phyloP scores from a whole-genome alignment of 2,329 filamentous ascomycete species.

The Alternaria triticimaculans region DNA sequence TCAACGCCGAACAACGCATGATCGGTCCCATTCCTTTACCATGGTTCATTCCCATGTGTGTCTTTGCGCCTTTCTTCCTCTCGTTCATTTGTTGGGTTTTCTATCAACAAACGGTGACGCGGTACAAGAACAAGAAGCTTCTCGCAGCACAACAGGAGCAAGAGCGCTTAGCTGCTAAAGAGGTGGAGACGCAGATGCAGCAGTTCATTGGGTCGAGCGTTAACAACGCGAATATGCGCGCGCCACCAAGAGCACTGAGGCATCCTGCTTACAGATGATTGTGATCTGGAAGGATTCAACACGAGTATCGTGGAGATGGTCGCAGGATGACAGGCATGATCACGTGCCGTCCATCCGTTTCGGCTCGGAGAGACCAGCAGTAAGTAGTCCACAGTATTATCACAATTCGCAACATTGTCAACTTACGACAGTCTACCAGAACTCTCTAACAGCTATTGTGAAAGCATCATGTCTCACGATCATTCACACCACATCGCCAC shows the following conservation, averaged over 20 bases:
- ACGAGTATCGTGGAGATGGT: background rate
- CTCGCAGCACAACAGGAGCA: background rate
- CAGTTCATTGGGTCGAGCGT: background rate
- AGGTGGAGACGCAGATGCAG: constrained; percentile 8
- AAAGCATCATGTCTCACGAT: background rate
- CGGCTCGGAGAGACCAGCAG: background rate
- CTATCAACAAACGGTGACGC: background rate
- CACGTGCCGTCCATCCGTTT: background rate
- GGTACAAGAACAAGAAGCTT: background rate
- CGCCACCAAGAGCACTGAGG: background rate
- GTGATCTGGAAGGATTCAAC: background rate
- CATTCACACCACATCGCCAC: background rate
- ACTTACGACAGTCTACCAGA: background rate
- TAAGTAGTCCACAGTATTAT: background rate
- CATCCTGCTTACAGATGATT: background rate
- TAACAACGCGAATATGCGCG: background rate
- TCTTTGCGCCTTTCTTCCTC: constrained; percentile 14
- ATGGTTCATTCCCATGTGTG: constrained; percentile 12
- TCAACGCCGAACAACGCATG: constrained; percentile 4
- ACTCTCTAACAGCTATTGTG: background rate
- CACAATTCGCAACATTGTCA: background rate
- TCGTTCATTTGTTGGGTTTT: constrained; percentile 6
- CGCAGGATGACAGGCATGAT: background rate
- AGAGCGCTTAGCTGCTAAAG: background rate
- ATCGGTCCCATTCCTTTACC: constrained; percentile 10